Evolutionary conservation across 208 protist genomes (phyloP).

Genomic region (Leishmania aethiopica): DNA sequence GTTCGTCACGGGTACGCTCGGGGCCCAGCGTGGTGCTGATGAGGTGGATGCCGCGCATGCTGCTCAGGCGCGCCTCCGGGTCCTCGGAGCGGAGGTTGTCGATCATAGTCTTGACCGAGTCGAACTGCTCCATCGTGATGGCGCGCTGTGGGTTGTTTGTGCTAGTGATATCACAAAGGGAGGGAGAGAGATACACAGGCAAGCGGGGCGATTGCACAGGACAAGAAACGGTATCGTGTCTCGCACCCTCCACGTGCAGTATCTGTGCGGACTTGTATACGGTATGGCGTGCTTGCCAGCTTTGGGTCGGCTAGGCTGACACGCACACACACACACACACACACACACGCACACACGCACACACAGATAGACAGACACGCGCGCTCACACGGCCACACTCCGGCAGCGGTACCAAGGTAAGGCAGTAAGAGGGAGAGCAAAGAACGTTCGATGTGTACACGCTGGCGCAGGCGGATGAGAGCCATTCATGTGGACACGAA

Average conservation of each 20-base stretch:
- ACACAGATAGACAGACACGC: too few relatives aligned
- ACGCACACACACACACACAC: not conserved
- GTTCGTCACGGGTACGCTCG: conserved; percentile 95
- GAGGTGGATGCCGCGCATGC: conserved; percentile 96
- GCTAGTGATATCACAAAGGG: not conserved
- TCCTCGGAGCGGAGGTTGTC: conserved; percentile 97
- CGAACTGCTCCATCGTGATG: conserved; percentile 83
- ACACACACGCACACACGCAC: not conserved
- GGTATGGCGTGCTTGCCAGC: not conserved
- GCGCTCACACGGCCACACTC: not conserved
- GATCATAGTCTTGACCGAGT: conserved; percentile 96
- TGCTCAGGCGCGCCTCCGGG: conserved; percentile 95
- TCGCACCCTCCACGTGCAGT: not conserved
- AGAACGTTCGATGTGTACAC: not conserved
- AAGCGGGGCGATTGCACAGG: not conserved
- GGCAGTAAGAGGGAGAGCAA: not conserved
- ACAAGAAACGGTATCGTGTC: not conserved
- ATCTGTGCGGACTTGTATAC: not conserved
- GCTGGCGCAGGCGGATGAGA: too few relatives aligned
- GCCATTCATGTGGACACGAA: not conserved
- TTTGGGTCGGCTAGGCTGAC: not conserved
- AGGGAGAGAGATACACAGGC: not conserved
- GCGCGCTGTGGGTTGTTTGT: conserved; percentile 9
- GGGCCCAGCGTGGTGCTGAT: conserved; percentile 97
- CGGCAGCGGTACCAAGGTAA: not conserved